A percentile compares a stretch with the other conserved stretches of the same genome.
These are phyloP conservation scores for Moelleriella libera DNA, from an alignment of 2,329 filamentous ascomycete species.

Conservation along the genomic window DNA sequence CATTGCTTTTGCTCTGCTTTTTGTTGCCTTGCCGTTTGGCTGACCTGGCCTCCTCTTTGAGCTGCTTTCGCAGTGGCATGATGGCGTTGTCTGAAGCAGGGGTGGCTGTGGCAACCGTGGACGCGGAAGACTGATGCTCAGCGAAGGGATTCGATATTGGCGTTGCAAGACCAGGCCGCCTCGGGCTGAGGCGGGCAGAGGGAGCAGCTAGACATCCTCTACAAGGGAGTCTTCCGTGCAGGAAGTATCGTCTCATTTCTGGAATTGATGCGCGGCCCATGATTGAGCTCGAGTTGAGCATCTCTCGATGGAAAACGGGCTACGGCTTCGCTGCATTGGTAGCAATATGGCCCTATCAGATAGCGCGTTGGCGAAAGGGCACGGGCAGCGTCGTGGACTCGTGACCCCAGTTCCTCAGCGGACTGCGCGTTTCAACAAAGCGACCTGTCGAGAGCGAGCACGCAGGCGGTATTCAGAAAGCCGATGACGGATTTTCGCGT, in stretches of 20 bases:
- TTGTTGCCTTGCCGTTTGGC: constrained; percentile 49
- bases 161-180: background rate
- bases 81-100: background rate
- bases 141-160: background rate
- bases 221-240: constrained; percentile 2
- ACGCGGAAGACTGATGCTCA: background rate
- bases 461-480: too few relatives aligned
- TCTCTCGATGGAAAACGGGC: background rate
- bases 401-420: too few relatives aligned
- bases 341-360: too few relatives aligned
- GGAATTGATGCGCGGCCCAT: constrained; percentile 3
- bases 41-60: constrained; percentile 58
- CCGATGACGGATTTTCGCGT: too few relatives aligned
- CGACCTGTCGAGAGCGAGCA: too few relatives aligned
- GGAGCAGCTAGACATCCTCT: constrained; percentile 1
- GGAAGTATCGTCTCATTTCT: constrained; percentile 2
- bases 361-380: too few relatives aligned
- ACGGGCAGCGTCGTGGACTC: too few relatives aligned
- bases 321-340: too few relatives aligned
- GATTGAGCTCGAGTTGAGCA: background rate
- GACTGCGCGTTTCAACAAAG: too few relatives aligned
- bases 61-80: constrained; percentile 52
- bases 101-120: background rate
- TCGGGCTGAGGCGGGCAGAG: background rate
- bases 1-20: constrained; percentile 28